phyloP scores from a whole-genome alignment of 106 monocot species.

The Amphibolis antarctica region DNA sequence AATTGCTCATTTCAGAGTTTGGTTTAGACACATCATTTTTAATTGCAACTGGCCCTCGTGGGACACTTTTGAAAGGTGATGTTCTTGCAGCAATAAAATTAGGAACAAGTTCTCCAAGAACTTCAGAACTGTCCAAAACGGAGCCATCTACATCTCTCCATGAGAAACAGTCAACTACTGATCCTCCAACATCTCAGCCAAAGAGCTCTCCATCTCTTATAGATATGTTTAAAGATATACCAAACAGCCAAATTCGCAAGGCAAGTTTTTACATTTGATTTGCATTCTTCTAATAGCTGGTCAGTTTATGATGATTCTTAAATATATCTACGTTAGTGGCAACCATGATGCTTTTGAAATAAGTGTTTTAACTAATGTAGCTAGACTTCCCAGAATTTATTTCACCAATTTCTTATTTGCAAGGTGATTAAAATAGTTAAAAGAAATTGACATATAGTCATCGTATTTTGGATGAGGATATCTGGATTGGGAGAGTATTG shows the following conservation, averaged over 20 bases:
- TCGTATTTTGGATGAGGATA: too few relatives aligned
- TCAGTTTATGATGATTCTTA: too few relatives aligned
- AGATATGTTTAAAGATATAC: slow-evolving; percentile 59
- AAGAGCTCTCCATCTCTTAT: neutral
- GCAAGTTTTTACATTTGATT: slow-evolving; percentile 1
- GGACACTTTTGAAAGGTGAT: slow-evolving; percentile 91
- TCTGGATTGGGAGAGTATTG: too few relatives aligned
- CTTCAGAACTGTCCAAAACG: slow-evolving; percentile 18
- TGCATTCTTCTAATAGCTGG: neutral
- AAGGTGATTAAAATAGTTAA: too few relatives aligned
- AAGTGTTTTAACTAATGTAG: too few relatives aligned
- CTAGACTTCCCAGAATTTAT: too few relatives aligned
- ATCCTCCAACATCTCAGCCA: slow-evolving; percentile 13
- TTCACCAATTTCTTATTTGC: too few relatives aligned
- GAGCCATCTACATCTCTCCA: slow-evolving; percentile 15
- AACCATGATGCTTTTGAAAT: too few relatives aligned
- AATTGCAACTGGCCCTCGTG: slow-evolving; percentile 77
- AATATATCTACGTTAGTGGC: too few relatives aligned
- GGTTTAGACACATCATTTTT: slow-evolving; percentile 61
- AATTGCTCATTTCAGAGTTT: slow-evolving; percentile 69
- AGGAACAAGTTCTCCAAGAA: slow-evolving; percentile 26
- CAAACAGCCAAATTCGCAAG: slow-evolving; percentile 86
- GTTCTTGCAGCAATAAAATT: slow-evolving; percentile 56
- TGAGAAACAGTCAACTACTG: slow-evolving; percentile 9
- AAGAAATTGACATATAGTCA: too few relatives aligned